phyloP scores from a whole-genome alignment of 139 green algal species.

The Chlorella sp. region DNA sequence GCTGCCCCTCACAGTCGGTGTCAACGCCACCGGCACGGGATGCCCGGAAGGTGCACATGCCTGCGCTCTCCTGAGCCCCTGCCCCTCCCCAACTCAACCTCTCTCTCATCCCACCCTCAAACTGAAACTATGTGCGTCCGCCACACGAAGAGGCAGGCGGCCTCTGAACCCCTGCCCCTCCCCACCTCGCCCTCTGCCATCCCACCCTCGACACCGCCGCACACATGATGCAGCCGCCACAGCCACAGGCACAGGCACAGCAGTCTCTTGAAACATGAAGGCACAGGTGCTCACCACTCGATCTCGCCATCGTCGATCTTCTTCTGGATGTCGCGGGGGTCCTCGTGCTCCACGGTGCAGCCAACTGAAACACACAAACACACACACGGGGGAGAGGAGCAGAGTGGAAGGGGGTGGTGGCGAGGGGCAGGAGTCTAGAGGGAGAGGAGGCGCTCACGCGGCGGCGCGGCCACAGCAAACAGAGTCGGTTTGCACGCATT shows the following conservation, averaged over 20 bases:
- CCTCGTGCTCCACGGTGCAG: conserved; percentile 96
- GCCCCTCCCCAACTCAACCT: background rate
- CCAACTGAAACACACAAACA: conserved; percentile 74
- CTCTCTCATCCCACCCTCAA: background rate
- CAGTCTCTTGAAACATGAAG: no score
- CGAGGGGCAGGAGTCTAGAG: no score
- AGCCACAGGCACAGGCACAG: no score
- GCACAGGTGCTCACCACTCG: conserved; percentile 29
- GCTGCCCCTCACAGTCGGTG: background rate
- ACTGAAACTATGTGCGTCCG: no score
- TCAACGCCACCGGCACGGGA: background rate
- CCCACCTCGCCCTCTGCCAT: background rate
- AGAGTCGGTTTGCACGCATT: no score
- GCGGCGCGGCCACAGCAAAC: no score
- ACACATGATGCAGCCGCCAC: no score
- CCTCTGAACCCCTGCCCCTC: background rate
- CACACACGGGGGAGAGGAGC: no score
- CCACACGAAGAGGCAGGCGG: no score
- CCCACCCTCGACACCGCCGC: no score
- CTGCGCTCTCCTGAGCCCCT: background rate
- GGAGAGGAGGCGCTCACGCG: no score
- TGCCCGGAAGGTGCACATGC: background rate
- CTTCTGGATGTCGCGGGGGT: conserved; percentile 91
- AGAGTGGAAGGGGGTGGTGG: no score
- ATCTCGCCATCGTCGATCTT: conserved; percentile 90